Conservation (phyloP, 2,329 filamentous ascomycete species). For the Penicillium sumatraense region DNA sequence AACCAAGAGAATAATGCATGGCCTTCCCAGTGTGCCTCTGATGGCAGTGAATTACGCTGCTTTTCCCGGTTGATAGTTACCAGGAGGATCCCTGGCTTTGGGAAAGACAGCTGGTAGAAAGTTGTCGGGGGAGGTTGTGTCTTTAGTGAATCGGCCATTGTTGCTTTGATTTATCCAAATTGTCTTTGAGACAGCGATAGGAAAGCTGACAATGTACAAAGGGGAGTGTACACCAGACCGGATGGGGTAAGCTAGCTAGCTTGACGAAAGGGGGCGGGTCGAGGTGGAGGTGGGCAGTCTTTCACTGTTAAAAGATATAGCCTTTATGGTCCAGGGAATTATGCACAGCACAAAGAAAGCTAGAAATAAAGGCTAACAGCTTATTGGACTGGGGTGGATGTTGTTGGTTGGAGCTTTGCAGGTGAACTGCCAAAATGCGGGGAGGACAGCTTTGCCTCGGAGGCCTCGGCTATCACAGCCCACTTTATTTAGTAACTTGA, state of each 20-base stretch:
- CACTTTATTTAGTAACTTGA: slow-evolving; percentile 1
- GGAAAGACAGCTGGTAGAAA: slow-evolving; percentile 36
- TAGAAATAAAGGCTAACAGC: no score
- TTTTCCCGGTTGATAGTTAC: slow-evolving; percentile 49
- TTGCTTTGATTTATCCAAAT: background rate
- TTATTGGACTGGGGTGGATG: background rate
- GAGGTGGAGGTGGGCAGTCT: no score
- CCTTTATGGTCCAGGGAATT: background rate
- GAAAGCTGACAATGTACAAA: background rate
- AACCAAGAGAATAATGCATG: slow-evolving; percentile 47
- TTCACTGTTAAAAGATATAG: no score
- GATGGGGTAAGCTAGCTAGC: no score
- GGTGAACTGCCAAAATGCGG: slow-evolving; percentile 1
- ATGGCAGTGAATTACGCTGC: slow-evolving; percentile 47
- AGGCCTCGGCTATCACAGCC: slow-evolving; percentile 4
- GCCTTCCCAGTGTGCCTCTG: slow-evolving; percentile 45
- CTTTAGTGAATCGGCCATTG: slow-evolving; percentile 9
- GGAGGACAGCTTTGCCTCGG: slow-evolving; percentile 8
- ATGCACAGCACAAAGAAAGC: background rate
- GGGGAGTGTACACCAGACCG: no score
- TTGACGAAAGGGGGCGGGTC: no score
- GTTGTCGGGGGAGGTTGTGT: slow-evolving; percentile 7
- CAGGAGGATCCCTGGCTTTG: slow-evolving; percentile 47
- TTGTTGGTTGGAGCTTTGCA: background rate
- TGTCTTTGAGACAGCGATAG: background rate